Percentiles rank a stretch among this genome's conserved stretches.
These are phyloP conservation scores for Cardiospermum halicacabum DNA, from an alignment of 345 rosid species.

Conservation along the genomic window DNA sequence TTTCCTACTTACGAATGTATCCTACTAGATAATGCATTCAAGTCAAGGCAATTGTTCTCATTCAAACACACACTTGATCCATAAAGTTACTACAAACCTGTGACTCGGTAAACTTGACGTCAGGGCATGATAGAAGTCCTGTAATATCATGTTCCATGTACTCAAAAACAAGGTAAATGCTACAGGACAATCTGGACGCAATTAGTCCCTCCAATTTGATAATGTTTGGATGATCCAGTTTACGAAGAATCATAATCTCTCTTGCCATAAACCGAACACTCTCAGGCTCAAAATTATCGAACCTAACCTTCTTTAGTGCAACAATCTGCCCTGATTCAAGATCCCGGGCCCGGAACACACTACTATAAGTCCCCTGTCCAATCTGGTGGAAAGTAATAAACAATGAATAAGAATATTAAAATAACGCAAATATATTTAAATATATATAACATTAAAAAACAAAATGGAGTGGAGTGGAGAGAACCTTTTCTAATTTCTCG, in stretches of 20 bases:
- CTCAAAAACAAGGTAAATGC: slow-evolving; percentile 90
- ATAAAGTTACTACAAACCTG: slow-evolving; percentile 58
- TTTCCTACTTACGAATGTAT: background rate
- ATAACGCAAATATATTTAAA: no score
- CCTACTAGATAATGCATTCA: background rate
- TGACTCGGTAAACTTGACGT: slow-evolving; percentile 69
- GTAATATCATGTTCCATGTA: slow-evolving; percentile 99
- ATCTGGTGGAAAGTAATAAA: slow-evolving; percentile 66
- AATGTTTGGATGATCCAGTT: slow-evolving; percentile 87
- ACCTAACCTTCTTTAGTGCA: slow-evolving; percentile 92
- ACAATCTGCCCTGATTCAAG: slow-evolving; percentile 75
- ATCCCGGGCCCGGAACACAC: slow-evolving; percentile 87
- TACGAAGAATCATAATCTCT: slow-evolving; percentile 85
- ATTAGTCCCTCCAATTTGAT: slow-evolving; percentile 86
- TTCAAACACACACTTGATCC: background rate
- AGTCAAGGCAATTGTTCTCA: background rate
- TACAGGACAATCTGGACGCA: slow-evolving; percentile 77
- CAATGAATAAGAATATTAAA: no score
- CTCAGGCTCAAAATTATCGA: slow-evolving; percentile 96
- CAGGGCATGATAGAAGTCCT: slow-evolving; percentile 82
- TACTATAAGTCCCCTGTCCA: slow-evolving; percentile 97
- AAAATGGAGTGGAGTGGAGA: background rate
- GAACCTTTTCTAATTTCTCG: slow-evolving; percentile 92
- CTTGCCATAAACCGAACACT: slow-evolving; percentile 98
- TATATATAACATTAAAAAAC: background rate